Evolutionary conservation across 306 rosid species (phyloP).

Genomic region (Rosa persica): DNA sequence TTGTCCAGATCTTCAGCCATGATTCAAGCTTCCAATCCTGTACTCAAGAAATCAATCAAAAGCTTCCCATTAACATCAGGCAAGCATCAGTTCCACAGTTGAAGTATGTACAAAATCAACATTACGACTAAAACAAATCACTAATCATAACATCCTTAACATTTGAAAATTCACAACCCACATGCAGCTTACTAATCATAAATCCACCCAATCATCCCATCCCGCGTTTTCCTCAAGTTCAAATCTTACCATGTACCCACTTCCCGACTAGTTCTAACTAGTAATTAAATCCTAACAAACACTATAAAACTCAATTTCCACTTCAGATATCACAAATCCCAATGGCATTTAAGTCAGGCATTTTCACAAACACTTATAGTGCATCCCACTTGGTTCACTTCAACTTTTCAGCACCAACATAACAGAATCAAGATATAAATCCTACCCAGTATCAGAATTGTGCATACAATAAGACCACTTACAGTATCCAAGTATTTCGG

Average conservation of each 20-base stretch:
- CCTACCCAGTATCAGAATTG: not conserved
- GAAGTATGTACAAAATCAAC: not conserved
- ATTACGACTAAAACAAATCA: not conserved
- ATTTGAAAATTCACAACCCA: not conserved
- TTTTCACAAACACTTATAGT: not conserved
- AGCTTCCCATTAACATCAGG: not conserved
- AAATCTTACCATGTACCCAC: not conserved
- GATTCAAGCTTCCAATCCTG: constrained; percentile 30
- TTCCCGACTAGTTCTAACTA: not conserved
- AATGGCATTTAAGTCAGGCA: not conserved
- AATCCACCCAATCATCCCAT: not conserved
- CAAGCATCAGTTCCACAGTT: constrained; percentile 7
- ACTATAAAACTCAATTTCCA: not conserved
- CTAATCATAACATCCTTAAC: not conserved
- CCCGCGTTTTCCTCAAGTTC: not conserved
- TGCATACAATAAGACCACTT: constrained; percentile 13
- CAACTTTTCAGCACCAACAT: not conserved
- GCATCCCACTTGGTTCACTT: constrained; percentile 4
- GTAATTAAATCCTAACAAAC: not conserved
- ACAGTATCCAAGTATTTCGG: constrained; percentile 20
- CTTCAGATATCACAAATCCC: not conserved
- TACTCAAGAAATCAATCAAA: constrained; percentile 4
- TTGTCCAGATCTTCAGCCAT: constrained; percentile 74
- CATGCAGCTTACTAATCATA: not conserved
- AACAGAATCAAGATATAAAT: not conserved